Evolutionary conservation across 2,329 filamentous ascomycete genomes (phyloP), one percentile per base, ranked within the genome.

Genomic region (Xylariaceae sp.): DNA sequence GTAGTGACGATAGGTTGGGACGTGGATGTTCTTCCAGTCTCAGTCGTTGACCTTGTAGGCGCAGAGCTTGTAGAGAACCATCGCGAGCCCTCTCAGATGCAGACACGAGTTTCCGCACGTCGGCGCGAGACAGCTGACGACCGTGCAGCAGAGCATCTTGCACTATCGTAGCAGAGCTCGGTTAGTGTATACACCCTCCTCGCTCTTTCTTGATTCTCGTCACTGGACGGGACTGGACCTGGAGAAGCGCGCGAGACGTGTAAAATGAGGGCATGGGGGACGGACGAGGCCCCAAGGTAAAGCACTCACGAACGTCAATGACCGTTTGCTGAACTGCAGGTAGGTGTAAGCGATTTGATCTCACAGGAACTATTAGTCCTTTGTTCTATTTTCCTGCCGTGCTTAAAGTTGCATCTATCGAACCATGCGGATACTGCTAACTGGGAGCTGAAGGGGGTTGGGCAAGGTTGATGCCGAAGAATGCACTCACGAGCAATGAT

Each of bases 81-180:
- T 69, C 61, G 3, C 69, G 65, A 3, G 70, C 69, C 14, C 68
- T 65, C 17, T 66, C 59, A 1, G 66, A 68, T 0, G 69, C 70
- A 22, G 66, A 64, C 31, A 67, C 62, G 13, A 73, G 64, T 31
- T 50, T 58, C 36, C 61, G 51, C 45, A 68, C 56, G 51, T 73
- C 69, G 10, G 61, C 61, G 6, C 47, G 48, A 16, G 58, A 57
- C 28, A 63, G 45, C 6, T 58, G 56, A 1, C 57, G 56, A 4
- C 67, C 68, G 28, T 64, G 67, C 18, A 62, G 50, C 19, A 73
- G 61, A 5, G 69, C 69, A 10, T 71, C 68, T 46, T 72, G 66
- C 11, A 72, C 50, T 53, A n/a, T 22, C 13, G n/a, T 10, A 13
- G 28, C 4, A 33, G 16, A 16, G 48, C 12, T 48, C 42, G n/a